Conservation (phyloP, 805 yeast species). For the Debaryomyces prosopidis region DNA sequence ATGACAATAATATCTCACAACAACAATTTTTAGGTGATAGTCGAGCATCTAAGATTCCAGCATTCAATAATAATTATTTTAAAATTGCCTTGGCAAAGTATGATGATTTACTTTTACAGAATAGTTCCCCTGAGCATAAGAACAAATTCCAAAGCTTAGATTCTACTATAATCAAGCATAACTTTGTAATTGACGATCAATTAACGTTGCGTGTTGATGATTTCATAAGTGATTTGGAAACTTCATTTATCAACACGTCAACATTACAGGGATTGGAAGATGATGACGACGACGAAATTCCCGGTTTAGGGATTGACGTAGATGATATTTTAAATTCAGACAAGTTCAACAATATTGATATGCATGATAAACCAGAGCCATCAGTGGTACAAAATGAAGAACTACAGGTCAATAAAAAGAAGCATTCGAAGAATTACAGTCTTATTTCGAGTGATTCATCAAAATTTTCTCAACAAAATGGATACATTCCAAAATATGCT, state of each 20-base stretch:
- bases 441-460: slow-evolving; percentile 16
- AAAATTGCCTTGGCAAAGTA: slow-evolving; percentile 34
- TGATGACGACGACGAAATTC: slow-evolving; percentile 37
- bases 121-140: neutral
- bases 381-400: neutral
- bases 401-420: neutral
- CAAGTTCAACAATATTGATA: slow-evolving; percentile 31
- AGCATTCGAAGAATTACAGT: slow-evolving; percentile 5
- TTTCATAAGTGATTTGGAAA: slow-evolving; percentile 29
- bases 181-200: slow-evolving; percentile 29
- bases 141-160: slow-evolving; percentile 11
- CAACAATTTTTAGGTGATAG: slow-evolving; percentile 10
- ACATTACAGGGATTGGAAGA: slow-evolving; percentile 19
- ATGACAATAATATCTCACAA: neutral
- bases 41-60: slow-evolving; percentile 27
- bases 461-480: slow-evolving; percentile 6
- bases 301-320: slow-evolving; percentile 43
- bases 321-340: slow-evolving; percentile 43
- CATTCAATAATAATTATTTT: slow-evolving; percentile 36
- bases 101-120: slow-evolving; percentile 24
- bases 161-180: slow-evolving; percentile 19
- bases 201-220: slow-evolving; percentile 38
- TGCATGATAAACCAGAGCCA: neutral
- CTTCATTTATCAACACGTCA: slow-evolving; percentile 13
- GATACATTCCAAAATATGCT: slow-evolving; percentile 48